phyloP scores from a whole-genome alignment of 352 stramenopile genomes.

The Phytophthora melonis region DNA sequence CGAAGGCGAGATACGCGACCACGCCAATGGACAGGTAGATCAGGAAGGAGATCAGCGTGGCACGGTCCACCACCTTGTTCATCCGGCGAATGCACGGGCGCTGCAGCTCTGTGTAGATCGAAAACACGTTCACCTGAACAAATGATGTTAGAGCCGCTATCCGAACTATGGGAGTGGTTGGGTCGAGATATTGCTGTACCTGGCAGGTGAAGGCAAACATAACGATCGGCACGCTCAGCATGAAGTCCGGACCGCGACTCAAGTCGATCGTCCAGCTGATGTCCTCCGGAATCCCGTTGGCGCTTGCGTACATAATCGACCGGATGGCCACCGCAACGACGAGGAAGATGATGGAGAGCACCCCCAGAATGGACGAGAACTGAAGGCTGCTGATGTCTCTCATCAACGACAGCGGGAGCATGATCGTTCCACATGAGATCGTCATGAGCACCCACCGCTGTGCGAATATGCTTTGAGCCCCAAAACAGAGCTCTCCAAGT shows the following conservation, averaged over 20 bases:
- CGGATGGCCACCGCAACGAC: slow-evolving; percentile 82
- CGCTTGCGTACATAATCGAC: slow-evolving; percentile 75
- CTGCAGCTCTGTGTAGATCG: slow-evolving; percentile 91
- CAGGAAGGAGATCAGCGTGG: slow-evolving; percentile 74
- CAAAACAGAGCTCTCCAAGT: slow-evolving; percentile 79
- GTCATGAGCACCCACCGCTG: slow-evolving; percentile 86
- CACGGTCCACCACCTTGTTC: slow-evolving; percentile 89
- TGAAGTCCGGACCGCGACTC: slow-evolving; percentile 74
- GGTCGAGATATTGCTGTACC: slow-evolving; percentile 30
- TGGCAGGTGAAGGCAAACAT: slow-evolving; percentile 93
- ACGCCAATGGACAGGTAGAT: slow-evolving; percentile 86
- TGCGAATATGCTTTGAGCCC: slow-evolving; percentile 59
- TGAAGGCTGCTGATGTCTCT: slow-evolving; percentile 89
- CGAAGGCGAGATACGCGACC: slow-evolving; percentile 85
- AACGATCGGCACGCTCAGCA: slow-evolving; percentile 89
- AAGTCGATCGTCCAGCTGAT: slow-evolving; percentile 84
- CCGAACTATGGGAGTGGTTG: not conserved
- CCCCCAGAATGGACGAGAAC: slow-evolving; percentile 86
- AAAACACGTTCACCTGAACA: slow-evolving; percentile 84
- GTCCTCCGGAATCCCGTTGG: slow-evolving; percentile 65
- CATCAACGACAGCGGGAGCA: slow-evolving; percentile 85
- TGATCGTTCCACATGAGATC: slow-evolving; percentile 78
- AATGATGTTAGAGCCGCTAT: not conserved
- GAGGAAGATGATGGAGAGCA: slow-evolving; percentile 88
- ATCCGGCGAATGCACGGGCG: slow-evolving; percentile 87